Evolutionary conservation across 2,329 filamentous ascomycete species (phyloP), one percentile per base, ranked within the genome.

Genomic region (Verticillium longisporum): DNA sequence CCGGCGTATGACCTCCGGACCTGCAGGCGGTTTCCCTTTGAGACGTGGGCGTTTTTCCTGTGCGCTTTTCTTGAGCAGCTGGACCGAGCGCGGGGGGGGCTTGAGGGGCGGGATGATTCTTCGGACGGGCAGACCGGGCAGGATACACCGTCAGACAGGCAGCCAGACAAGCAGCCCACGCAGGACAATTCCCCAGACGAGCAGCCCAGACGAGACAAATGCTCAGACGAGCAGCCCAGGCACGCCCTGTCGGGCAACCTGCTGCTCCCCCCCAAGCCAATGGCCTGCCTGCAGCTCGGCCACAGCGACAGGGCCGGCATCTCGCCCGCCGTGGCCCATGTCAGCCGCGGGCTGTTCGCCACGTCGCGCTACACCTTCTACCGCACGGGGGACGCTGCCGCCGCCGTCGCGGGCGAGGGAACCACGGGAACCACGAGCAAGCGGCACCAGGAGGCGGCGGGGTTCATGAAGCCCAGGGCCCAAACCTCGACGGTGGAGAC

Each of bases 1-100:
- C 69, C 73, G 6, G 65, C 62, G 13, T 68, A 66, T 37, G 66
- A 72, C n/a, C 65, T 66, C 15, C 63, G 68, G 14, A 69, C 68
- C 5, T 76, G 75, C 34, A 73, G 75, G 41, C 69, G 68, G 1
- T 67, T 71, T 4, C 68, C 72, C 1, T 77, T 76, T 38, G 75
- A 77, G 61, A 62, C 70, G 1, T 77, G 75, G 74, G 74, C 72
- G 1, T 78, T 78, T 56, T 78, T 76, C 75, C 65, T 77, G 3
- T 76, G 75, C 62, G 70, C 74, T 5, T 70, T 77, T 56, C 69
- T 77, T 10, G 76, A 75, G 1, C 75, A 78, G 55, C 66, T 77
- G 4, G 26, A 26, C 26, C 26, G 26, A 4, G 26, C 26, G 26
- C 26, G 26, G 4, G 26, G 3, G 1, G 26, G 4, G 4, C 3